Evolutionary conservation across 768 basidiomycete genomes (phyloP).

Genomic region (Exidia glandulosa): DNA sequence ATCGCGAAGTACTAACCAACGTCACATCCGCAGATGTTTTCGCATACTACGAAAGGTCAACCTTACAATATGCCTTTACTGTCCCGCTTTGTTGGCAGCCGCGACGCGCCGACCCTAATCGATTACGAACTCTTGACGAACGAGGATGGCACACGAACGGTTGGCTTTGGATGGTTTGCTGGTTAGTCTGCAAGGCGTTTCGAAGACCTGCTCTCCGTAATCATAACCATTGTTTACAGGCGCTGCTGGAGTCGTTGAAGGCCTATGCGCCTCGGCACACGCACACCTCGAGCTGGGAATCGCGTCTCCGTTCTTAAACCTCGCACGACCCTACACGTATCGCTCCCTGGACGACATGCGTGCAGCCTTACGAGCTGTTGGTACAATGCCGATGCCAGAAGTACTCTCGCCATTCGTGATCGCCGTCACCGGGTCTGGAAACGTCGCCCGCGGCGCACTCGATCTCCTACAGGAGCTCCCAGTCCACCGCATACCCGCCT

Average conservation of each 20-base stretch:
- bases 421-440: conserved; percentile 81
- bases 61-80: conserved; percentile 75
- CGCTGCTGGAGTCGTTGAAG: conserved; percentile 82
- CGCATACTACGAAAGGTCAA: conserved; percentile 83
- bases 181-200: conserved; percentile 25
- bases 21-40: conserved; percentile 91
- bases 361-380: conserved; percentile 43
- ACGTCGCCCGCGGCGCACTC: conserved; percentile 69
- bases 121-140: conserved; percentile 79
- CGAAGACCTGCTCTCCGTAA: background rate
- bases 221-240: conserved; percentile 6
- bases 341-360: conserved; percentile 47
- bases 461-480: conserved; percentile 66
- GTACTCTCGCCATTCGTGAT: conserved; percentile 67
- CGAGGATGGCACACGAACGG: conserved; percentile 55
- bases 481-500: conserved; percentile 40
- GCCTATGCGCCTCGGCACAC: conserved; percentile 67
- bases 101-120: conserved; percentile 42
- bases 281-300: conserved; percentile 68
- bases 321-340: conserved; percentile 71
- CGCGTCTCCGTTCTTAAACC: conserved; percentile 72
- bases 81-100: conserved; percentile 41
- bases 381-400: conserved; percentile 31
- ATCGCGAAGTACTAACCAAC: conserved; percentile 21
- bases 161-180: conserved; percentile 88